phyloP scores from a whole-genome alignment of 2,329 filamentous ascomycete species.

The Nothopassalora personata region DNA sequence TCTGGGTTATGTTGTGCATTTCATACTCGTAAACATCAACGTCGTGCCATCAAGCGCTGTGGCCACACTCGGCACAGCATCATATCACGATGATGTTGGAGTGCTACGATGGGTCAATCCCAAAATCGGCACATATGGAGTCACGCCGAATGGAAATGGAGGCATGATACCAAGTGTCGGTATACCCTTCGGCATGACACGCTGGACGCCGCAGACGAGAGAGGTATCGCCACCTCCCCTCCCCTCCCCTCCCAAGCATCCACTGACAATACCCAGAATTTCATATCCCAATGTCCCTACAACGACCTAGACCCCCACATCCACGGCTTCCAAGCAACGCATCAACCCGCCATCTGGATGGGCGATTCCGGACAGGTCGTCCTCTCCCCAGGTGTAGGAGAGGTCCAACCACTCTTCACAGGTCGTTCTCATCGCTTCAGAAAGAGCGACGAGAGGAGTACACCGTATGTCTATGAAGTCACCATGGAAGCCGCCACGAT shows the following conservation, averaged over 20 bases:
- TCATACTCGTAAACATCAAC: not conserved
- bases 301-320: conserved; percentile 40
- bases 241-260: too few species aligned
- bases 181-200: conserved; percentile 46
- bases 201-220: conserved; percentile 47
- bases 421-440: conserved; percentile 39
- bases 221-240: conserved; percentile 11
- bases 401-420: conserved; percentile 34
- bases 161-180: conserved; percentile 34
- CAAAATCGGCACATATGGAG: conserved; percentile 30
- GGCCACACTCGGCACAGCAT: too few species aligned
- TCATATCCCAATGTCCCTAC: conserved; percentile 47
- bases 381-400: conserved; percentile 37
- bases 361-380: conserved; percentile 46
- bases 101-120: conserved; percentile 31
- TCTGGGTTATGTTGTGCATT: not conserved
- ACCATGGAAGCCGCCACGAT: conserved; percentile 35
- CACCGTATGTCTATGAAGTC: conserved; percentile 45
- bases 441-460: conserved; percentile 42
- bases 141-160: conserved; percentile 32
- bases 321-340: conserved; percentile 48
- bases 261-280: conserved; percentile 33
- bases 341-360: conserved; percentile 52
- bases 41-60: not conserved
- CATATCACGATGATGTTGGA: conserved; percentile 25